phyloP scores from a whole-genome alignment of 106 monocot genomes.

The Narthecium ossifragum region DNA sequence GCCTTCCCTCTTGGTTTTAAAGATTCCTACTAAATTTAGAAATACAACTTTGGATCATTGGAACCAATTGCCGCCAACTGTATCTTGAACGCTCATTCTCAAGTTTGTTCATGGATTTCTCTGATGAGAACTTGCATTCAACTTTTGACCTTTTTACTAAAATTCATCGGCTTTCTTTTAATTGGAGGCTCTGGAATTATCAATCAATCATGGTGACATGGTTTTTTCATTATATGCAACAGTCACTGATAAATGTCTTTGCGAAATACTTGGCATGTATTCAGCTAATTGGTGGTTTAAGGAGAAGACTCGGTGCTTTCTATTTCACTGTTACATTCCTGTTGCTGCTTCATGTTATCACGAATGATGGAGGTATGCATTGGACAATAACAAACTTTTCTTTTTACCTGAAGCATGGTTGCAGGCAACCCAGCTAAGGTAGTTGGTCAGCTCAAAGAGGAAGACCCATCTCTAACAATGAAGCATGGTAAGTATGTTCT shows the following conservation, averaged over 20 bases:
- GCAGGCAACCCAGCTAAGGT: slow-evolving; percentile 74
- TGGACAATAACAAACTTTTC: slow-evolving; percentile 1
- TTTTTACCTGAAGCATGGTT: slow-evolving; percentile 46
- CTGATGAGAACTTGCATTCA: neutral
- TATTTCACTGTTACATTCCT: neutral
- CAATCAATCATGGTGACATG: neutral
- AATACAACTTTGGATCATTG: too few species aligned
- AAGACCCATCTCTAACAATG: slow-evolving; percentile 81
- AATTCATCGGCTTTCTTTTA: neutral
- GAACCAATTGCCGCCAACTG: too few species aligned
- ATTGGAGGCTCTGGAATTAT: neutral
- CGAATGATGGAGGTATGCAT: neutral
- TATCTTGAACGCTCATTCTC: too few species aligned
- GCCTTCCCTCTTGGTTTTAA: too few species aligned
- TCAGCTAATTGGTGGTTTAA: neutral
- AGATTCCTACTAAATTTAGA: too few species aligned
- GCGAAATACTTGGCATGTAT: neutral
- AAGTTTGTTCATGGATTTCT: too few species aligned
- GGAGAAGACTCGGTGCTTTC: neutral
- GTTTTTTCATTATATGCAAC: neutral
- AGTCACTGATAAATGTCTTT: too few species aligned
- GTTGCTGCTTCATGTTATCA: neutral
- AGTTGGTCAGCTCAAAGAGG: slow-evolving; percentile 49
- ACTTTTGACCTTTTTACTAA: neutral
- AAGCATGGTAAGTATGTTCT: slow-evolving; percentile 52